Conservation (phyloP, 1,284 basidiomycete genomes). For the Phylloporus sp. region DNA sequence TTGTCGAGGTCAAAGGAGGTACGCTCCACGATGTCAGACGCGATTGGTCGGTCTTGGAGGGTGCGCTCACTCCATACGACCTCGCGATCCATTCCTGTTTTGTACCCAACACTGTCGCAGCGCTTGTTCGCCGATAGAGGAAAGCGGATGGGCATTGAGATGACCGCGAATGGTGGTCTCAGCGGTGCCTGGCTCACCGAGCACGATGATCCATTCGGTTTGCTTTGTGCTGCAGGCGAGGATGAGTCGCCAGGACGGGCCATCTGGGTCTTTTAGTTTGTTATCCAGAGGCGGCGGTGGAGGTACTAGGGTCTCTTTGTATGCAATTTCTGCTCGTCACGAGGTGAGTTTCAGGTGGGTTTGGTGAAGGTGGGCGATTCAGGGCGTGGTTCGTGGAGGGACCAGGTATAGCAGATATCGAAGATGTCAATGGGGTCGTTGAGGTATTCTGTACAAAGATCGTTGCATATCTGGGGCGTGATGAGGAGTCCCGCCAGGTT, state of each 20-base stretch:
- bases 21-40: conserved; percentile 70
- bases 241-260: conserved; percentile 61
- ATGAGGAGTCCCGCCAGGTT: conserved; percentile 56
- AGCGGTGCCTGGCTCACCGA: conserved; percentile 34
- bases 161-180: conserved; percentile 44
- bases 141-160: conserved; percentile 70
- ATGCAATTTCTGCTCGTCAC: conserved; percentile 66
- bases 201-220: conserved; percentile 36
- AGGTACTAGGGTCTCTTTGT: conserved; percentile 72
- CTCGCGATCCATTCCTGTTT: conserved; percentile 79
- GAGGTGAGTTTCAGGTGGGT: conserved; percentile 71
- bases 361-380: conserved; percentile 37
- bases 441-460: conserved; percentile 72
- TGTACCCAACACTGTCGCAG: background rate
- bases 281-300: conserved; percentile 53
- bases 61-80: conserved; percentile 20
- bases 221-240: conserved; percentile 45
- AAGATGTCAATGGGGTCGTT: conserved; percentile 54
- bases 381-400: conserved; percentile 23
- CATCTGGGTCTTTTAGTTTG: too few species aligned
- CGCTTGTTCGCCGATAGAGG: too few species aligned
- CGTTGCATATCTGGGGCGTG: conserved; percentile 79
- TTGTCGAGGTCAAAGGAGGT: conserved; percentile 88
- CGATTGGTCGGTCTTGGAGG: conserved; percentile 22
- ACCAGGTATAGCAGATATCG: conserved; percentile 62